These are phyloP conservation scores for Calocera viscosa DNA, from an alignment of 768 basidiomycete species.

Conservation along the genomic window DNA sequence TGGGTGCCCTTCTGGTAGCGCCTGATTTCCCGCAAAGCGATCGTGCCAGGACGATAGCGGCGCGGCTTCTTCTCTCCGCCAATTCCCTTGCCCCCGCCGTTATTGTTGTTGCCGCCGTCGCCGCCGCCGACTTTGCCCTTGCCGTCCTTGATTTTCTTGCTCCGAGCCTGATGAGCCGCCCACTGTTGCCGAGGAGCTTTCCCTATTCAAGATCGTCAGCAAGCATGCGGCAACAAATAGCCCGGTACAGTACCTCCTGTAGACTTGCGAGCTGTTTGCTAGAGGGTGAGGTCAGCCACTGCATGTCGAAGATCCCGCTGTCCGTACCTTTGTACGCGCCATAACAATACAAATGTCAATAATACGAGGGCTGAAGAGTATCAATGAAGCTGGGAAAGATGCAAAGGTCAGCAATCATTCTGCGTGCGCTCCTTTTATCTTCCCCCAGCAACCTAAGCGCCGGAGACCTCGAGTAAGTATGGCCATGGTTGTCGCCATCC, in stretches of 20 bases:
- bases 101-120: too few species aligned
- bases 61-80: slow-evolving; percentile 30
- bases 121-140: too few species aligned
- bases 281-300: neutral
- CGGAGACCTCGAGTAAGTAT: too few species aligned
- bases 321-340: neutral
- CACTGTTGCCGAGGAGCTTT: neutral
- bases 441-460: too few species aligned
- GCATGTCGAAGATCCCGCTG: neutral
- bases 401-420: too few species aligned
- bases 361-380: neutral
- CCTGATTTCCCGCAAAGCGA: slow-evolving; percentile 82
- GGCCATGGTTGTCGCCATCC: too few species aligned
- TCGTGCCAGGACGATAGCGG: slow-evolving; percentile 78
- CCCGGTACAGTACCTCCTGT: neutral
- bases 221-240: too few species aligned
- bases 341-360: neutral
- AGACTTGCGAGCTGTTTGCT: neutral
- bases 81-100: too few species aligned
- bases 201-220: neutral
- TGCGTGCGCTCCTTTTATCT: too few species aligned
- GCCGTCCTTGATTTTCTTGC: neutral
- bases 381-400: too few species aligned
- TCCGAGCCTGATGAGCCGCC: neutral
- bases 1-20: slow-evolving; percentile 57